These are phyloP conservation scores for Rhizopus stolonifer DNA, from an alignment of 371 early-diverging fungal species.

Conservation along the genomic window DNA sequence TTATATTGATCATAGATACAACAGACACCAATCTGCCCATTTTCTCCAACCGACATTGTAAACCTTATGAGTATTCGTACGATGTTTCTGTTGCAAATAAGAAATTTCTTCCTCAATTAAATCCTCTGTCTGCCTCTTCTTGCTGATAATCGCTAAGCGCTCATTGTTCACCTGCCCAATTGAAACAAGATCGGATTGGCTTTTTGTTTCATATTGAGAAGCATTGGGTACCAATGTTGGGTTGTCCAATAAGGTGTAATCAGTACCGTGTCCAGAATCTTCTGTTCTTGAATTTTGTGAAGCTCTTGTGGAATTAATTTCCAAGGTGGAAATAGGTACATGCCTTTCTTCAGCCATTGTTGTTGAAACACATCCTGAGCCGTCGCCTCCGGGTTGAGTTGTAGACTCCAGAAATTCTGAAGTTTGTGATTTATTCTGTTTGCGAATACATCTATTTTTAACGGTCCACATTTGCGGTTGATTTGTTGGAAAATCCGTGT, in stretches of 20 bases:
- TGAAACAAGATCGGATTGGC: too few relatives aligned
- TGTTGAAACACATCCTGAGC: conserved; percentile 12
- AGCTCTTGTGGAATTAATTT: conserved; percentile 11
- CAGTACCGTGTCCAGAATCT: conserved; percentile 1
- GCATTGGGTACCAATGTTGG: conserved; percentile 16
- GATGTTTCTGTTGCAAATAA: not conserved
- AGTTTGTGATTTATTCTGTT: conserved; percentile 6
- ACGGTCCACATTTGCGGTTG: conserved; percentile 10
- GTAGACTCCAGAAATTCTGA: conserved; percentile 7
- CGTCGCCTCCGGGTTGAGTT: not conserved
- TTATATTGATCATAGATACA: too few relatives aligned
- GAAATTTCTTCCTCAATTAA: not conserved
- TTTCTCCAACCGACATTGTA: not conserved
- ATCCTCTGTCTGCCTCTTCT: not conserved
- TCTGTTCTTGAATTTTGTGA: not conserved
- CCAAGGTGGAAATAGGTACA: conserved; percentile 1
- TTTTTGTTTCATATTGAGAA: conserved; percentile 3
- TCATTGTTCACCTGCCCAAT: too few relatives aligned
- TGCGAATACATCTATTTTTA: conserved; percentile 18
- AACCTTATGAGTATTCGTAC: not conserved
- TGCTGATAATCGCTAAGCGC: conserved; percentile 3
- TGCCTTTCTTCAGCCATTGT: conserved; percentile 1
- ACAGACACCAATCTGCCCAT: conserved; percentile 1
- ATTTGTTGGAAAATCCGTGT: conserved; percentile 1
- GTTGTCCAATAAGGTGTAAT: conserved; percentile 10